Base-by-base conservation (phyloP, 495 filamentous ascomycete species). In the Penicillium verhagenii region DNA sequence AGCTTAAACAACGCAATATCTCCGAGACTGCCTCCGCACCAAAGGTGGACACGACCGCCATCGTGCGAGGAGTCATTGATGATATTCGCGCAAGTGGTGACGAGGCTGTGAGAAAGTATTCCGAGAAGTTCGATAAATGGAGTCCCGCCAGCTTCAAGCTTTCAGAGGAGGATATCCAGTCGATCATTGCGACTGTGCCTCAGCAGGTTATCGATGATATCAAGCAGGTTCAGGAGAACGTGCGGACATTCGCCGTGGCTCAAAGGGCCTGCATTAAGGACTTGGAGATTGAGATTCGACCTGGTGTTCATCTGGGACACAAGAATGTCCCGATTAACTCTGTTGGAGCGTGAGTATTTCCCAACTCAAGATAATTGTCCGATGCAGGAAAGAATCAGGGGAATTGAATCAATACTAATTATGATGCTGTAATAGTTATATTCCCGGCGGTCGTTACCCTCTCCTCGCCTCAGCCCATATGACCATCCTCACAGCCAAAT, bases 401-500 rank as follows among this genome's bases (percentile, higher is more conserved):
- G 8, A n/a, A n/a, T 18, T 33, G 18, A 21, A n/a, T n/a, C 20
- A 2, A 19, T 50, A 8, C 47, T 50, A 39, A 31, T 14, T 0
- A 5, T 31, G 28, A 2, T n/a, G n/a, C n/a, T n/a, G n/a, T n/a
- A n/a, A 38, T n/a, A 72, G 67, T 2, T 83, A 81, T 57, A 80
- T 81, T 40, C 78, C 78, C 0, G 79, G 77, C 2, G 79, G 79
- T 18, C 70, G 78, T 4, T 82, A 83, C 53, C 79, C 79, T 7
- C 72, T 82, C 5, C 76, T 83, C 16, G 80, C 79, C 13, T 81
- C 78, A 14, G 74, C 73, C n/a, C 80, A 83, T 55, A 83, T 81
- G 79, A 83, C 78, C 13, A 79, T 82, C 39, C 61, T 82, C 5
- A 83, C 80, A 0, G 79, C 80, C 3, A 83, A 82, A 53, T 76